phyloP scores from a whole-genome alignment of 164 flowering plant genomes.

The Houttuynia cordata region DNA sequence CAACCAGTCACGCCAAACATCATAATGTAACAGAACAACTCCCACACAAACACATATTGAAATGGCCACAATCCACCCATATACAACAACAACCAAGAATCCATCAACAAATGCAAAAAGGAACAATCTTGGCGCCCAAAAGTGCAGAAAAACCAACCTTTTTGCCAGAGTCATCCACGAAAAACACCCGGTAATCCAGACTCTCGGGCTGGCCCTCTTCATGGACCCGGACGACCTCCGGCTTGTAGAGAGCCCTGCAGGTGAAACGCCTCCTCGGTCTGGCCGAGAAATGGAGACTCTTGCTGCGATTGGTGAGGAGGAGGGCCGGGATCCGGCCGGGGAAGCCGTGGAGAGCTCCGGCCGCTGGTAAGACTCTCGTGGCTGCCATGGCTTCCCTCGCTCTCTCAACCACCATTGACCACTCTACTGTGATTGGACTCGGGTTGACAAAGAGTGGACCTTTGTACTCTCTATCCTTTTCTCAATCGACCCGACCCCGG shows the following conservation, averaged over 20 bases:
- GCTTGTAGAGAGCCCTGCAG: slow-evolving; percentile 56
- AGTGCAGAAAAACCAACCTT: slow-evolving; percentile 31
- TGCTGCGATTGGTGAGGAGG: background rate
- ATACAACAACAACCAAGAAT: background rate
- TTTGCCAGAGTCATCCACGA: slow-evolving; percentile 59
- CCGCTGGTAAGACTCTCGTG: slow-evolving; percentile 5
- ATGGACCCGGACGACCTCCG: slow-evolving; percentile 35
- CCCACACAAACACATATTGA: too few species aligned
- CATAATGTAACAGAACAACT: too few species aligned
- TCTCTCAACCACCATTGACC: too few species aligned
- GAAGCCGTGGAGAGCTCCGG: slow-evolving; percentile 4
- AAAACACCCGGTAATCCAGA: slow-evolving; percentile 77
- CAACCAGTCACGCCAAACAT: too few species aligned
- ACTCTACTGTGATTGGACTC: too few species aligned
- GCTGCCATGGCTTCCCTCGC: slow-evolving; percentile 6
- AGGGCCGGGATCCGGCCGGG: background rate
- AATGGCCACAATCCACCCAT: background rate
- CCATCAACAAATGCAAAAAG: background rate
- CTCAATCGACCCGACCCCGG: too few species aligned
- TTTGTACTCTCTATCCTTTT: too few species aligned
- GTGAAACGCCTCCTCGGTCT: slow-evolving; percentile 8
- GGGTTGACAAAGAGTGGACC: too few species aligned
- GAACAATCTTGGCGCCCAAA: background rate
- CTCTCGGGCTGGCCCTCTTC: slow-evolving; percentile 83
- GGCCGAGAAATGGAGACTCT: slow-evolving; percentile 1